Evolutionary conservation across 2,329 filamentous ascomycete species (phyloP).

Genomic region (Decorospora gaudefroyi): DNA sequence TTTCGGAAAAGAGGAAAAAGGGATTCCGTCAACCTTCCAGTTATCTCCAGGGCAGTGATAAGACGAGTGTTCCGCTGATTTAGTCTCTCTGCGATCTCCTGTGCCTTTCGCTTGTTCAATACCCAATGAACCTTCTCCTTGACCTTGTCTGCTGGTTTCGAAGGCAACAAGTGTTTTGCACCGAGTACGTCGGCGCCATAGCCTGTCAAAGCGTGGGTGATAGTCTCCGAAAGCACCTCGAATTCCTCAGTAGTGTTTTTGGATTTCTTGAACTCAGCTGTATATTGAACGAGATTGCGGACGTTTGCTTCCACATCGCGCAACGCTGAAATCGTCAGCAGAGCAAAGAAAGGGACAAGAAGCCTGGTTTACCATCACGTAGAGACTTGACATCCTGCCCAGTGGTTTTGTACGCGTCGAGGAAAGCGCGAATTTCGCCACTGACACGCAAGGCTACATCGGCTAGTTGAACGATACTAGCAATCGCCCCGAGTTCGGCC

Average conservation of each 20-base stretch:
- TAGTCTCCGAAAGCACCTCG: neutral
- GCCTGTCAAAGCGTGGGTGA: neutral
- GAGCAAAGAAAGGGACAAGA: neutral
- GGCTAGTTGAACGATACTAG: conserved; percentile 1
- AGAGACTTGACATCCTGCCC: neutral
- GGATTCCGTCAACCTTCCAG: neutral
- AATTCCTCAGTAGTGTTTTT: neutral
- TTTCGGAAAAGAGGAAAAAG: neutral
- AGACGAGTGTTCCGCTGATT: neutral
- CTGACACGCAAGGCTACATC: conserved; percentile 5
- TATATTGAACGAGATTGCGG: neutral
- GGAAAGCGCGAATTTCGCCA: conserved; percentile 2
- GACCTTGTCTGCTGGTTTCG: neutral
- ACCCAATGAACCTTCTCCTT: neutral
- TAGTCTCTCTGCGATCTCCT: neutral
- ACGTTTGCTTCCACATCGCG: conserved; percentile 2
- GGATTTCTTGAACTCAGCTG: neutral
- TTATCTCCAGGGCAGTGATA: neutral
- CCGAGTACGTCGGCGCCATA: neutral
- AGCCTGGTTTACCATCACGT: neutral
- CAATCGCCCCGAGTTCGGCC: conserved; percentile 1
- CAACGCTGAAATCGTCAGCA: neutral
- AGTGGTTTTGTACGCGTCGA: conserved; percentile 2
- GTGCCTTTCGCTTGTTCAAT: neutral
- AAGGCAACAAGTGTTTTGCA: neutral